Conservation (phyloP, 768 basidiomycete genomes). For the Russula compacta region DNA sequence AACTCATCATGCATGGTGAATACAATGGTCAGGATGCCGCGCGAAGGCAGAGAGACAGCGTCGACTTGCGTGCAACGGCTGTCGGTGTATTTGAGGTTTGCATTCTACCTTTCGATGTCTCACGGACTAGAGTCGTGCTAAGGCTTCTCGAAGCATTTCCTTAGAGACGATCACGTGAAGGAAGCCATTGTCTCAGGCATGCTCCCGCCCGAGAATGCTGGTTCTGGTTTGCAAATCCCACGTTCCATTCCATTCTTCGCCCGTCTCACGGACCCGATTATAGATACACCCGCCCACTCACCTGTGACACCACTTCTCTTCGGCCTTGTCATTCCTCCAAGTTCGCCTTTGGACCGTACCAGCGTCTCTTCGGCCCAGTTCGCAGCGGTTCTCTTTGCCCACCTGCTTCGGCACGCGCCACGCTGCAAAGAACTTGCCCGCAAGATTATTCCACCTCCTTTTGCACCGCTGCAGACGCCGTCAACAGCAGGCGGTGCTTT, state of each 20-base stretch:
- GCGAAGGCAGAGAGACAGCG: conserved; percentile 51
- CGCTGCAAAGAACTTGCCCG: conserved; percentile 57
- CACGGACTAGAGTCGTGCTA: not conserved
- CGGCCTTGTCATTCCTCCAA: conserved; percentile 55
- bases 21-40: conserved; percentile 57
- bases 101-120: not conserved
- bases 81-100: conserved; percentile 76
- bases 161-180: conserved; percentile 60
- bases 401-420: conserved; percentile 62
- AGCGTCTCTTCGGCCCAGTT: conserved; percentile 60
- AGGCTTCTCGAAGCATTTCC: conserved; percentile 50
- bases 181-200: conserved; percentile 64
- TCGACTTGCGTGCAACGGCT: conserved; percentile 71
- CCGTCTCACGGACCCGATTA: not conserved
- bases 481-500: conserved; percentile 37
- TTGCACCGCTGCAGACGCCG: conserved; percentile 21
- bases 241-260: conserved; percentile 24
- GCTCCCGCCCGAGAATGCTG: conserved; percentile 44
- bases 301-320: conserved; percentile 60
- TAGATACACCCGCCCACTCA: conserved; percentile 30
- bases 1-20: conserved; percentile 81
- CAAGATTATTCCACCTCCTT: conserved; percentile 44
- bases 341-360: conserved; percentile 47
- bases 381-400: conserved; percentile 69
- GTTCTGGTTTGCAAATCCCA: conserved; percentile 33